Base-by-base conservation (phyloP, 805 yeast genomes). In the Saccharomyces eubayanus region DNA sequence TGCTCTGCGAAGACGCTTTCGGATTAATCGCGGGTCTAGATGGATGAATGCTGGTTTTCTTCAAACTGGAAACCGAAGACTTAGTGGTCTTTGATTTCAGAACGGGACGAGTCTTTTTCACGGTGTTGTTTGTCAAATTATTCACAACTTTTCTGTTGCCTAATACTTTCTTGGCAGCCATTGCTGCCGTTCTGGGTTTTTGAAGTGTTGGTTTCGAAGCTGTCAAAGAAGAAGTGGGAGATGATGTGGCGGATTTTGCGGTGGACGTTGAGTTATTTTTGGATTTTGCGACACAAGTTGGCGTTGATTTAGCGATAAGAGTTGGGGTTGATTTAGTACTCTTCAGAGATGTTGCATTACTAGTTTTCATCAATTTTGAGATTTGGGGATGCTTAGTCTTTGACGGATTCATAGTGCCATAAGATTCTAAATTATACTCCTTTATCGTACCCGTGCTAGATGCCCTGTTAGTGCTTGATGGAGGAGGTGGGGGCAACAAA, bases 311-410 rank as follows among this genome's bases (percentile, higher is more conserved):
- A 46, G 30, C 46, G 4, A 31, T 48, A 28, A 62, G 41, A 16
- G 59, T 43, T 3, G 67, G 59, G 10, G 64, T 52, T 20, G 67
- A 63, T 36, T 51, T 62, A 12, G 61, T 58, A 10, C 53, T 49
- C 48, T 59, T 58, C 20, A 55, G 41, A 14, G 52, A 46, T 1
- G 43, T 16, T 5, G 49, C 50, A 48, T 45, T 16, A 28, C 21
- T 48, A 47, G 20, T 51, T 36, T 14, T 46, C 31, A 31, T n/a
- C 27, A 24, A 28, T 31, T 31, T 47, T 47, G 50, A 45, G 16
- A 36, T 36, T 36, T 36, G 43, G 16, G 24, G 43, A 36, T 36
- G 21, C 8, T 6, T 16, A 8, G 16, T 43, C 14, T 31, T 16
- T n/a, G 50, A 46, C 5, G 48, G 16, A n/a, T 29, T 27, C 29